Evolutionary conservation across 2,329 filamentous ascomycete genomes (phyloP), one percentile per base, ranked within the genome.

Genomic region (Ilyonectria destructans): DNA sequence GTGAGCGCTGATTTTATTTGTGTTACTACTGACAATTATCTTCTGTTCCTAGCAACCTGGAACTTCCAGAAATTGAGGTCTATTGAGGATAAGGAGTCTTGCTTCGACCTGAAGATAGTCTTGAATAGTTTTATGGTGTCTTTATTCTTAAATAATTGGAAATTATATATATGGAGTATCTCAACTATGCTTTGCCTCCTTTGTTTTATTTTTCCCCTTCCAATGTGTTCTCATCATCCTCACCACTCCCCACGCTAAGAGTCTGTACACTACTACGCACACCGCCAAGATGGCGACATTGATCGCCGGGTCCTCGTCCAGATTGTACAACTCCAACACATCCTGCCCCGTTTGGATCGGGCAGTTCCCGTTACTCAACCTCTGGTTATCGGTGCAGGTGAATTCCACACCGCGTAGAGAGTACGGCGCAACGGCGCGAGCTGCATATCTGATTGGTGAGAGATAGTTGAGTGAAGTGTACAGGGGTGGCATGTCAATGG

Each of bases 401-500:
- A 95, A 94, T 0, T 76, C 63, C 7, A 93, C 85, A 0, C 85
- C 86, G 7, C 85, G 81, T 37, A 95, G 79, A 0, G 90, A 90
- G 70, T 90, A 94, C 0, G 89, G 88, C 1, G 90, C 90, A 45
- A 95, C 80, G 37, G 92, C 92, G 0, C 89, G 88, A 4, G 91
- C 85, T 0, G 88, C 86, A 76, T 94, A 95, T 59, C 92, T 91
- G 60, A 93, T 86, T 0, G 93, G 93, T 1, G 87, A 90, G 54
- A 95, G 85, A 77, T 93, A 91, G 77, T 95, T 95, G 77, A 93
- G 86, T 0, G 86, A 89, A 69, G 89, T 83, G 54, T 94, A 87
- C 17, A 94, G 87, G 3, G 78, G 74, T 1, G 92, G 91, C 82
- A 94, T 90, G 73, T 91, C 82, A 70, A 94, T 90, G 64, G 89